These are phyloP conservation scores for Kluyveromyces dobzhanskii DNA, from an alignment of 805 yeast genomes.

Conservation along the genomic window DNA sequence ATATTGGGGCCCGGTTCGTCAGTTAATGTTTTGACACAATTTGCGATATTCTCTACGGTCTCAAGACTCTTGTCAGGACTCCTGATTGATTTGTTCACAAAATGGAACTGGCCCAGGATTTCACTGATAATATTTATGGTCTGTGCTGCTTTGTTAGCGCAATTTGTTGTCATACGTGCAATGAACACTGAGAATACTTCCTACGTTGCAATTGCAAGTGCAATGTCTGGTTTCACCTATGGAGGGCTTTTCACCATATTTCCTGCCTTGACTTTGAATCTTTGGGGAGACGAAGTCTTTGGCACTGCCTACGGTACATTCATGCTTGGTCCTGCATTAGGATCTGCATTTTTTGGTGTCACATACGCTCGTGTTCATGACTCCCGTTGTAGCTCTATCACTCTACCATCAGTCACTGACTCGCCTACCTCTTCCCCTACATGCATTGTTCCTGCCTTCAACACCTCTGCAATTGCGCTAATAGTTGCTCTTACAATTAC, in stretches of 20 bases:
- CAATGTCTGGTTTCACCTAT: conserved; percentile 59
- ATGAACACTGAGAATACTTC: conserved; percentile 14
- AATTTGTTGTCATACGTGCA: conserved; percentile 22
- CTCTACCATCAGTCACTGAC: not conserved
- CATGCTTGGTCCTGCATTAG: conserved; percentile 82
- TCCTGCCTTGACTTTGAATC: conserved; percentile 74
- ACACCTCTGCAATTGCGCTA: conserved; percentile 12
- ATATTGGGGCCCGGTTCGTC: conserved; percentile 11
- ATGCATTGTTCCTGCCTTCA: conserved; percentile 19
- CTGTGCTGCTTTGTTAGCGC: conserved; percentile 31
- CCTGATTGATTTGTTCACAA: conserved; percentile 50
- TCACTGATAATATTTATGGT: conserved; percentile 29
- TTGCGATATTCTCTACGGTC: conserved; percentile 61
- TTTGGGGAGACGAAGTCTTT: conserved; percentile 82
- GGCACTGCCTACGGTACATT: conserved; percentile 93
- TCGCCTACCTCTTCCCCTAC: conserved; percentile 2
- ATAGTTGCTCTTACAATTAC: conserved; percentile 1
- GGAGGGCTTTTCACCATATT: conserved; percentile 81
- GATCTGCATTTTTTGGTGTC: conserved; percentile 60
- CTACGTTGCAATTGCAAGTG: conserved; percentile 29
- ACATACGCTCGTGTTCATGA: conserved; percentile 63
- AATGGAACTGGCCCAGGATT: conserved; percentile 21
- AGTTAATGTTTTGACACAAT: conserved; percentile 42
- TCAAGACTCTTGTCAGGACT: conserved; percentile 63
- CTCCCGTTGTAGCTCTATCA: conserved; percentile 15